Base-by-base conservation (phyloP, 495 filamentous ascomycete genomes). In the Aspergillus taichungensis region DNA sequence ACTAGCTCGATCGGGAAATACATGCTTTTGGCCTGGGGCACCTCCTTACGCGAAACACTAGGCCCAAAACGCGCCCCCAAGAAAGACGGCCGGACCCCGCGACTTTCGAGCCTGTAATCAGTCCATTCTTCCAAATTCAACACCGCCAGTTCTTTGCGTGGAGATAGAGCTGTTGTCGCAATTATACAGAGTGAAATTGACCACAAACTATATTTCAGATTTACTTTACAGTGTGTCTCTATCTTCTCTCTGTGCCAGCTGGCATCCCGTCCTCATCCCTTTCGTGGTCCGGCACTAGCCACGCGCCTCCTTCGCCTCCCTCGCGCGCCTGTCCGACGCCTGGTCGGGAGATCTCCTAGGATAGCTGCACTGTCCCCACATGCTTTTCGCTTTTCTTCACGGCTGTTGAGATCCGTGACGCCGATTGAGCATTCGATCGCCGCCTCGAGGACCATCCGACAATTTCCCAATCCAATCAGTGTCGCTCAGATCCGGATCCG, bases 271-370 rank as follows among this genome's bases (percentile, higher is more conserved):
- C 41, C 33, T 54, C 50, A 29, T 51, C 52, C 53, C 49, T 59
- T 56, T 58, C 53, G 54, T 54, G 51, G 37, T 47, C 45, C 34
- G 47, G 50, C 53, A 52, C 56, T 53, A 61, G 52, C 58, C 55
- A 63, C 66, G 66, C 66, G 66, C 61, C 59, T 58, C 53, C 53
- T 60, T 61, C 55, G 54, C 59, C 58, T 65, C 59, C 59, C 50
- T 57, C 51, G 49, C 52, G 52, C 52, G 50, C 46, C 57, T 49
- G 39, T 39, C 51, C 48, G 57, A 48, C 52, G 50, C 50, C 43
- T 45, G 55, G 55, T 51, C 56, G 50, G 50, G 44, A 37, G 50
- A 48, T 55, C 49, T 34, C 42, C 29, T 50, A 53, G 43, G 46
- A 54, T 52, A 57, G 51, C 49, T 52, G 54, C 46, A 51, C 32